Evolutionary conservation across 306 rosid genomes (phyloP), one percentile per base, ranked within the genome.

Genomic region (Parietaria judaica): DNA sequence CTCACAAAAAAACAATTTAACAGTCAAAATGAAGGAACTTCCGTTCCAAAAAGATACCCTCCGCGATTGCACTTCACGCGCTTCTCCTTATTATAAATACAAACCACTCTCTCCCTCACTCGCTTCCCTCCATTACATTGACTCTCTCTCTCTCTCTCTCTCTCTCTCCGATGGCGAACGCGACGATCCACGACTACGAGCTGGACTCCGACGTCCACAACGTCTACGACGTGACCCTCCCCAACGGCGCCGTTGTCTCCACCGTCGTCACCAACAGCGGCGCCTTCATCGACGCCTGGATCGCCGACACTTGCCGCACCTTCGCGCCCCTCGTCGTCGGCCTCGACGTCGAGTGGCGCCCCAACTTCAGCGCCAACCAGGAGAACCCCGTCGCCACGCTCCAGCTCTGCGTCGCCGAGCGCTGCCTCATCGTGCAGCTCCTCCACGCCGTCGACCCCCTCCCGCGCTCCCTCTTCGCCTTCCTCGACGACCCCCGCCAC

Each of bases 301-400:
- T 83, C 45, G 0, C 2, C 34, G 1, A 8, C 38, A 52, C 31
- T 51, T 63, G 65, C 15, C 0, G 1, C 44, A 12, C 11, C 60
- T 6, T 5, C 1, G 1, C n/a, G 36, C 48, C 31, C 14, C 81
- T 80, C 49, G 59, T 83, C 16, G 74, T 75, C 17, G 86, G 83
- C 10, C 77, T 78, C 61, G 83, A 81, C 41, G 66, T 81, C 36
- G 81, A 81, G 16, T 81, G 83, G 83, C 74, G 72, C 37, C 79
- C 86, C 1, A 8, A 11, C 51, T 50, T 16, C 59, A 14, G 4
- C 36, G 7, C 6, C 4, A 1, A 1, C 1, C 9, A n/a, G 44
- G 43, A 36, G 6, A 16, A 63, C 52, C 78, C 79, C 56, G 71
- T 61, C 16, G 77, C 78, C 14, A 67, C 71, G 0, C 57, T 81